Evolutionary conservation across 495 filamentous ascomycete genomes (phyloP).

Genomic region (Aspergillus incahuasiensis): DNA sequence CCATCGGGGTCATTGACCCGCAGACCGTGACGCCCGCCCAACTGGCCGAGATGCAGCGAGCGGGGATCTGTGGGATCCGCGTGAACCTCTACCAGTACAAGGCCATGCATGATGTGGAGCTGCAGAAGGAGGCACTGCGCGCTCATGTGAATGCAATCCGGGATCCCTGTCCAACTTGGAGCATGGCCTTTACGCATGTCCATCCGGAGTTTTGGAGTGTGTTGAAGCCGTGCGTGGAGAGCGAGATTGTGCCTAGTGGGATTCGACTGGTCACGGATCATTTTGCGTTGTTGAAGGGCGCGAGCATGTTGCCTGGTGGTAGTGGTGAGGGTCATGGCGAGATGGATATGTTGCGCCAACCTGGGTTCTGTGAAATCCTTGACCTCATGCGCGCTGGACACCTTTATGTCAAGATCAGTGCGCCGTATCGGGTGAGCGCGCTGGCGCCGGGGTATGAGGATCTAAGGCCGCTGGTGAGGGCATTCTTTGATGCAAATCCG

Average conservation of each 20-base stretch:
- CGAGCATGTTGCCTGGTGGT: slow-evolving; percentile 14
- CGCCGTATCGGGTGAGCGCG: slow-evolving; percentile 22
- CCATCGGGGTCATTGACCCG: slow-evolving; percentile 24
- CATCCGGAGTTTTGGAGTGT: slow-evolving; percentile 23
- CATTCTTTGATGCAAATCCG: slow-evolving; percentile 19
- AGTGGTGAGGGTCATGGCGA: background rate
- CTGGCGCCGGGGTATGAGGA: slow-evolving; percentile 18
- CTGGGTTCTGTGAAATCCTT: slow-evolving; percentile 19
- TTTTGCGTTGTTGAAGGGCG: slow-evolving; percentile 22
- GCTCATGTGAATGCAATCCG: slow-evolving; percentile 14
- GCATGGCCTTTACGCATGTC: slow-evolving; percentile 26
- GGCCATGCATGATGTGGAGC: slow-evolving; percentile 23
- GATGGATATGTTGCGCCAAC: slow-evolving; percentile 12
- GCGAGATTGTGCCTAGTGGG: slow-evolving; percentile 14
- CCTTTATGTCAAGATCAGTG: slow-evolving; percentile 25
- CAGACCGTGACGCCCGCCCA: slow-evolving; percentile 13
- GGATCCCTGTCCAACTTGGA: slow-evolving; percentile 17
- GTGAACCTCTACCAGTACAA: slow-evolving; percentile 25
- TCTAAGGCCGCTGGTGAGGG: slow-evolving; percentile 18
- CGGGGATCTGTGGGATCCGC: slow-evolving; percentile 21
- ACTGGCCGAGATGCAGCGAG: slow-evolving; percentile 16
- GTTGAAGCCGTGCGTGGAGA: slow-evolving; percentile 15
- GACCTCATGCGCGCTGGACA: slow-evolving; percentile 18
- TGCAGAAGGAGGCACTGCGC: slow-evolving; percentile 18
- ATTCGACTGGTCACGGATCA: slow-evolving; percentile 24